These are phyloP conservation scores for Aspergillus leporis DNA, from an alignment of 495 filamentous ascomycete species.

Conservation along the genomic window DNA sequence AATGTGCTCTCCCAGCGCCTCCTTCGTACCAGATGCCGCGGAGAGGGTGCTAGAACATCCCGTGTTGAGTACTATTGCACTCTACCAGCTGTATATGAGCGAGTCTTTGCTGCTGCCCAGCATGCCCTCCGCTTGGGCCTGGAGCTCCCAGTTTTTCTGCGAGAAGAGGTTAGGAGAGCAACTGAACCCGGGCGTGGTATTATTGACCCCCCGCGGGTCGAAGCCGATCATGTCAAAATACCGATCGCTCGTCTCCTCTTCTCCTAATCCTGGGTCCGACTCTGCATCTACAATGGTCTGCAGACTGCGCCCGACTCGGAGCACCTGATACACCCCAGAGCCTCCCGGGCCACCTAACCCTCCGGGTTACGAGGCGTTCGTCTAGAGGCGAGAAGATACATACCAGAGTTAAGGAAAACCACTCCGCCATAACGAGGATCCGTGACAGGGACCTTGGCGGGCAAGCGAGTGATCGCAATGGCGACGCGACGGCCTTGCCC, in stretches of 20 bases:
- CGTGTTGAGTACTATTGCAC: constrained; percentile 43
- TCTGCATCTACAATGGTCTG: constrained; percentile 46
- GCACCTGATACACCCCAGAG: constrained; percentile 42
- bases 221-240: constrained; percentile 59
- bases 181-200: constrained; percentile 45
- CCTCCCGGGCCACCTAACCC: constrained; percentile 52
- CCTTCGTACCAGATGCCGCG: constrained; percentile 20
- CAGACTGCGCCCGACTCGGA: constrained; percentile 36
- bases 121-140: constrained; percentile 44
- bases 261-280: constrained; percentile 19
- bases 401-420: constrained; percentile 49
- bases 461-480: constrained; percentile 52
- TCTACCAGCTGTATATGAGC: constrained; percentile 49
- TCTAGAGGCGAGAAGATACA: constrained; percentile 5
- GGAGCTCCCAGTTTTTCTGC: constrained; percentile 41
- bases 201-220: constrained; percentile 56
- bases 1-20: constrained; percentile 46
- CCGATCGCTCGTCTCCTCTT: constrained; percentile 21
- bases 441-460: constrained; percentile 45
- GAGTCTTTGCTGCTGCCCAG: constrained; percentile 35
- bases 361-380: neutral
- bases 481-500: constrained; percentile 40
- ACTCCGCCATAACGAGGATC: constrained; percentile 49
- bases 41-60: constrained; percentile 37
- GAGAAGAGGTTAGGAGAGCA: constrained; percentile 48